phyloP scores from a whole-genome alignment of 495 filamentous ascomycete species.

The Penicillium antarcticum region DNA sequence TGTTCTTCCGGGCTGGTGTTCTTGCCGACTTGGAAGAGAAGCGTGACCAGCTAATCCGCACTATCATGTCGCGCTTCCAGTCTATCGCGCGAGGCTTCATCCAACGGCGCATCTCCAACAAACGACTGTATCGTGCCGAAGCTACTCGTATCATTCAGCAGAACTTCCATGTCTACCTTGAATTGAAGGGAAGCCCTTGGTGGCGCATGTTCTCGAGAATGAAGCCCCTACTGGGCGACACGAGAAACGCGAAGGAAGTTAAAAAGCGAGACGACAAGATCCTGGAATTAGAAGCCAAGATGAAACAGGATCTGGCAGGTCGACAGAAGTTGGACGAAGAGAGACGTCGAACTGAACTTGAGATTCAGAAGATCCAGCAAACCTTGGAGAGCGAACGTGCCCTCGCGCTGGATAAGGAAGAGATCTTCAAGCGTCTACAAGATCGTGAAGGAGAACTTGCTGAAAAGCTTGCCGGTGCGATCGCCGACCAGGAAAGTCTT shows the following conservation, averaged over 20 bases:
- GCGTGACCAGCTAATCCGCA: constrained; percentile 83
- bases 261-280: constrained; percentile 95
- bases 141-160: constrained; percentile 92
- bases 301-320: constrained; percentile 71
- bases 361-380: constrained; percentile 85
- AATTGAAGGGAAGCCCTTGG: constrained; percentile 90
- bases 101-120: constrained; percentile 82
- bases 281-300: constrained; percentile 74
- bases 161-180: constrained; percentile 85
- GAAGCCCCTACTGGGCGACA: constrained; percentile 91
- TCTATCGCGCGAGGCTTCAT: constrained; percentile 86
- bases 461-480: constrained; percentile 88
- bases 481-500: constrained; percentile 90
- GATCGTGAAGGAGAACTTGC: constrained; percentile 80
- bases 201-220: constrained; percentile 94
- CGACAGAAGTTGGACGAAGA: constrained; percentile 88
- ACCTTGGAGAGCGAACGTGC: constrained; percentile 93
- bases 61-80: constrained; percentile 93
- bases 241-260: constrained; percentile 83
- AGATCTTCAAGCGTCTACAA: constrained; percentile 95
- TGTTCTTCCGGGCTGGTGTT: constrained; percentile 97
- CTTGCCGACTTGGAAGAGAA: constrained; percentile 95
- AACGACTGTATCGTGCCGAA: constrained; percentile 89
- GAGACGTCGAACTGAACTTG: constrained; percentile 76
- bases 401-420: constrained; percentile 93